Percentiles rank a stretch among this genome's conserved stretches.
Conservation (phyloP, 2,329 filamentous ascomycete species). For the Myriangium duriaei region DNA sequence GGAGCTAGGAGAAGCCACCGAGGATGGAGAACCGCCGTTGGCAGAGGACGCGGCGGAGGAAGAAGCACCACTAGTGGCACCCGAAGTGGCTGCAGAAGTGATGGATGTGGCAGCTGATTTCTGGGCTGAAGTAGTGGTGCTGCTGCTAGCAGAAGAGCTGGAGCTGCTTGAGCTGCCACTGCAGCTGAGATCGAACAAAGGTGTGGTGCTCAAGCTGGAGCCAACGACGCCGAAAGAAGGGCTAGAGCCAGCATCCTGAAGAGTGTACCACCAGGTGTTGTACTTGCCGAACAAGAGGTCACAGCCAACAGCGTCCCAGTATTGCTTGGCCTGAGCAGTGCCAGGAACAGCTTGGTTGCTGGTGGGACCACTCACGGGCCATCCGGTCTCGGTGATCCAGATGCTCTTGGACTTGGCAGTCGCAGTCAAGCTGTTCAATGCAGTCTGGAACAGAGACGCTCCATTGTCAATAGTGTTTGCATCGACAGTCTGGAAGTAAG, state of each 20-base stretch:
- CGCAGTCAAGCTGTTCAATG: conserved; percentile 48
- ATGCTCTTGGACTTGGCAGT: conserved; percentile 56
- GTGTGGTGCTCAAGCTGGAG: conserved; percentile 37
- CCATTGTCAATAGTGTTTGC: conserved; percentile 46
- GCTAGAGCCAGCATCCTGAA: conserved; percentile 46
- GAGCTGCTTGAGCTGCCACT: conserved; percentile 29
- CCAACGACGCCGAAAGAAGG: conserved; percentile 62
- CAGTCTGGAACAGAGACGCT: conserved; percentile 50
- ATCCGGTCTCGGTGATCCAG: conserved; percentile 84
- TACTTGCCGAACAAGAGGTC: conserved; percentile 43
- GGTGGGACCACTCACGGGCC: conserved; percentile 59
- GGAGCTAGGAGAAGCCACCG: conserved; percentile 9
- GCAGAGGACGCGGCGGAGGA: conserved; percentile 4
- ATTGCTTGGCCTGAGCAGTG: conserved; percentile 56
- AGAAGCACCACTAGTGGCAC: conserved; percentile 5
- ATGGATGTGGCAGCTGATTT: conserved; percentile 10
- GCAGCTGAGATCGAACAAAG: conserved; percentile 19
- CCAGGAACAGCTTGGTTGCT: conserved; percentile 52
- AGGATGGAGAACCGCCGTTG: conserved; percentile 4
- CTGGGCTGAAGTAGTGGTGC: conserved; percentile 11
- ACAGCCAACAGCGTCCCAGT: conserved; percentile 40
- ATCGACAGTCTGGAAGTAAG: conserved; percentile 65
- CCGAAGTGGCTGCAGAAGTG: conserved; percentile 4
- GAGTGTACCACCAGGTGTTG: conserved; percentile 62
- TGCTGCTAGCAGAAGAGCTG: conserved; percentile 31